phyloP scores from a whole-genome alignment of 257 asterid genomes.

The Capsicum chinense region DNA sequence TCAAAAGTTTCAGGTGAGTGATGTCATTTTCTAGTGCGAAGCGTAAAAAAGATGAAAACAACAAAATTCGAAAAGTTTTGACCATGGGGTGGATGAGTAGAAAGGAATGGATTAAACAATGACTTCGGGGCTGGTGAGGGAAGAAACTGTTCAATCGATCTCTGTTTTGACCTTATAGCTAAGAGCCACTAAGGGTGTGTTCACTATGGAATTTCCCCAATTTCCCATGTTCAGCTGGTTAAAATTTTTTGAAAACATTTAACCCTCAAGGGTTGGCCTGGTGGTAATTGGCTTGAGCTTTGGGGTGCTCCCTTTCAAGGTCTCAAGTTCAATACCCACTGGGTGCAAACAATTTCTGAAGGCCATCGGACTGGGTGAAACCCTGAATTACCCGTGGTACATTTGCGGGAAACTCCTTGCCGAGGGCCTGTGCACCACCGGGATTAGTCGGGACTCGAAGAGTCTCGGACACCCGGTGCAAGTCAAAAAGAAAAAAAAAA shows the following conservation, averaged over 20 bases:
- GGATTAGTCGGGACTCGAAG: too few relatives aligned
- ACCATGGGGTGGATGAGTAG: background rate
- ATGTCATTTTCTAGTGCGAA: background rate
- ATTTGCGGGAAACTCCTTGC: too few relatives aligned
- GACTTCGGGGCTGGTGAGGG: constrained; percentile 1
- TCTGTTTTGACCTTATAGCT: background rate
- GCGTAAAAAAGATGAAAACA: background rate
- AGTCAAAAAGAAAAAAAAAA: too few relatives aligned
- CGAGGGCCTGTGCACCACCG: too few relatives aligned
- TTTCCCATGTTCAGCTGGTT: background rate
- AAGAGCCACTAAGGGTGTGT: background rate
- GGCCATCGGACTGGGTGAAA: too few relatives aligned
- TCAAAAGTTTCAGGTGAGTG: background rate
- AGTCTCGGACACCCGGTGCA: too few relatives aligned
- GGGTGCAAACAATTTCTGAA: too few relatives aligned
- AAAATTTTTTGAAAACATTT: background rate
- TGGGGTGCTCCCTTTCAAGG: too few relatives aligned
- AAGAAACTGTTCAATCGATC: background rate
- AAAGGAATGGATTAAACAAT: background rate
- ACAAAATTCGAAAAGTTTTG: background rate
- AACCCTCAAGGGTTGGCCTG: too few relatives aligned
- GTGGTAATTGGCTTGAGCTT: too few relatives aligned
- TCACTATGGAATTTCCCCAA: background rate
- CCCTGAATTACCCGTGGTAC: too few relatives aligned
- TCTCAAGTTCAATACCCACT: too few relatives aligned